Conservation (phyloP, 73 alveolate genomes). For the Symbiodinium natans region DNA sequence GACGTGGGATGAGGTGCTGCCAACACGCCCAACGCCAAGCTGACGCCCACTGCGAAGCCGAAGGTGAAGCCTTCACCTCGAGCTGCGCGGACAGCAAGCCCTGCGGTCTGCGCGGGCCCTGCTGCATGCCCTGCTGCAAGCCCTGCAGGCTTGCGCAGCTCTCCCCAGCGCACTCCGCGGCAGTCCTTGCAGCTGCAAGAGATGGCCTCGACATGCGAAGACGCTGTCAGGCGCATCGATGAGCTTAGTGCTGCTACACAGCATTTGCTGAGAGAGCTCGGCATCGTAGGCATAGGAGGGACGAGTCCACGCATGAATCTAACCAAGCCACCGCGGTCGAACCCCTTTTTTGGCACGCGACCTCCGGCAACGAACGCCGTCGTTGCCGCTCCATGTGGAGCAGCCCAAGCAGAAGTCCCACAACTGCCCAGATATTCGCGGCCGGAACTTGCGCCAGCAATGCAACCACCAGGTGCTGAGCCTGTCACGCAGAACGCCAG, state of each 20-base stretch:
- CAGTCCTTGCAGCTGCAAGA: conserved; percentile 34
- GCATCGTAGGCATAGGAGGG: background rate
- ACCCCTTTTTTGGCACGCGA: background rate
- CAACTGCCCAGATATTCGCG: background rate
- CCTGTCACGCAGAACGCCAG: background rate
- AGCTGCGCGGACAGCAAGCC: background rate
- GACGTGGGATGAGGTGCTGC: too few relatives aligned
- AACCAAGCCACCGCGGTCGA: too few relatives aligned
- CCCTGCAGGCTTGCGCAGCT: background rate
- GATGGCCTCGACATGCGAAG: conserved; percentile 85
- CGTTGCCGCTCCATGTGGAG: background rate
- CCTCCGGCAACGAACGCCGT: background rate
- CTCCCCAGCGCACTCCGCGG: background rate
- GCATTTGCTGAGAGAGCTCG: conserved; percentile 42
- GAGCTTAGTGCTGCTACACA: conserved; percentile 44
- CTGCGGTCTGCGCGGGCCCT: too few relatives aligned
- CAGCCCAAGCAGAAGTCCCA: background rate
- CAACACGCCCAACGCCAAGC: background rate
- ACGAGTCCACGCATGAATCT: background rate
- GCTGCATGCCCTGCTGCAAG: too few relatives aligned
- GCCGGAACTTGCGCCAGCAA: background rate
- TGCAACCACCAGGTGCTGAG: background rate
- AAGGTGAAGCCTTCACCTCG: background rate
- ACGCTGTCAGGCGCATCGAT: conserved; percentile 73
- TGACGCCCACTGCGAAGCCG: background rate